Evolutionary conservation across 1,284 basidiomycete species (phyloP).

Genomic region (Austroboletus novae-zelandiae): DNA sequence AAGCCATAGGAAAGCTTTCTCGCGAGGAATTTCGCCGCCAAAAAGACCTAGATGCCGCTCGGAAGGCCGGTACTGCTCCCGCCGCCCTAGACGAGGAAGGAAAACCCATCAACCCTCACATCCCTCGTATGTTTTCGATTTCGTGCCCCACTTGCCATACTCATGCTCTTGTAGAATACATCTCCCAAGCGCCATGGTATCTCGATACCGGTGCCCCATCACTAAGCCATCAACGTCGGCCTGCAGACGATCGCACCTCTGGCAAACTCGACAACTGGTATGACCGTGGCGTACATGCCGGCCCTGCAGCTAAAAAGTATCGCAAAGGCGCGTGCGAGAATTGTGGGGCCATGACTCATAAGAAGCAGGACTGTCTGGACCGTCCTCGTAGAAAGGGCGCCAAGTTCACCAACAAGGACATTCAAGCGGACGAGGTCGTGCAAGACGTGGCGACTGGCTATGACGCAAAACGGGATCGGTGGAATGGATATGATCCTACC

Average conservation of each 20-base stretch:
- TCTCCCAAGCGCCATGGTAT: constrained; percentile 98
- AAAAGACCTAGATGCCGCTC: constrained; percentile 94
- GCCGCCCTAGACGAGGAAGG: constrained; percentile 95
- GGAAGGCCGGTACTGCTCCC: constrained; percentile 96
- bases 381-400: constrained; percentile 96
- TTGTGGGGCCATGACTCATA: constrained; percentile 96
- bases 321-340: constrained; percentile 99
- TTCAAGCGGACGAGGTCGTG: constrained; percentile 88
- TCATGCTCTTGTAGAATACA: constrained; percentile 62
- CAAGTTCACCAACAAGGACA: constrained; percentile 88
- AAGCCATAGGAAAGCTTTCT: constrained; percentile 79
- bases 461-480: constrained; percentile 94
- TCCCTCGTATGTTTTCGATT: constrained; percentile 69
- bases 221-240: constrained; percentile 88
- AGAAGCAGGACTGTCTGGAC: constrained; percentile 90
- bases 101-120: constrained; percentile 96
- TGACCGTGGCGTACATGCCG: constrained; percentile 82
- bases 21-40: constrained; percentile 91
- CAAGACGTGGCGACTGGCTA: constrained; percentile 83
- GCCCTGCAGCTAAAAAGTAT: constrained; percentile 92
- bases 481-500: constrained; percentile 96
- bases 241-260: constrained; percentile 62
- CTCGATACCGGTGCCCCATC: constrained; percentile 89
- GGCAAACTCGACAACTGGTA: constrained; percentile 90
- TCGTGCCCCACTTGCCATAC: neutral